These are phyloP conservation scores for Tieghemiomyces parasiticus DNA, from an alignment of 192 early-diverging fungal genomes.

Conservation along the genomic window DNA sequence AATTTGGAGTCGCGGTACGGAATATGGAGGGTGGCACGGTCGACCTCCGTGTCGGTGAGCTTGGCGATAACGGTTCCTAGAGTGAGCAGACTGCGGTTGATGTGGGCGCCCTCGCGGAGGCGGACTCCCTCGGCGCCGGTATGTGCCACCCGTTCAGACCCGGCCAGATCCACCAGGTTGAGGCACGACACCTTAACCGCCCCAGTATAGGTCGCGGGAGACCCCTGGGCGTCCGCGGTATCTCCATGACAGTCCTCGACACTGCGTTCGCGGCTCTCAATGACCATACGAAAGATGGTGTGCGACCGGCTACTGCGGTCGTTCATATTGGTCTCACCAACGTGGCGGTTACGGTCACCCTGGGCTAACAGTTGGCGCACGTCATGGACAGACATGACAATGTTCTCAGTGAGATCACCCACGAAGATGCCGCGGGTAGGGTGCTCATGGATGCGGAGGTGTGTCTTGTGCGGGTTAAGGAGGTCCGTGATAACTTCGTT, in stretches of 20 bases:
- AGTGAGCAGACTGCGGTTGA: constrained; percentile 83
- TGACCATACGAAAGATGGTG: constrained; percentile 87
- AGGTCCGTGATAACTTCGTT: constrained; percentile 88
- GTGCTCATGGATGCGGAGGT: constrained; percentile 83
- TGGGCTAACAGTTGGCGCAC: constrained; percentile 59
- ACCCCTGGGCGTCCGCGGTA: constrained; percentile 19
- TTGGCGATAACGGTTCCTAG: constrained; percentile 88
- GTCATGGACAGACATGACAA: constrained; percentile 35
- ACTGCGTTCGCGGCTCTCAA: constrained; percentile 60
- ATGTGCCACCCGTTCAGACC: constrained; percentile 77
- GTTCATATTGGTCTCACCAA: constrained; percentile 89
- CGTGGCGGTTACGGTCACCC: constrained; percentile 71
- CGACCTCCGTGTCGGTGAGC: constrained; percentile 54
- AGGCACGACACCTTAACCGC: constrained; percentile 34
- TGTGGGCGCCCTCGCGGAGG: constrained; percentile 92
- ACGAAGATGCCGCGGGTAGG: constrained; percentile 45
- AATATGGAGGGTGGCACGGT: constrained; percentile 45
- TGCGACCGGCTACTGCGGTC: constrained; percentile 83
- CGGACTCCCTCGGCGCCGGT: constrained; percentile 60
- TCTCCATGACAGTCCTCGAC: constrained; percentile 13
- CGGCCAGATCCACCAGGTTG: constrained; percentile 95
- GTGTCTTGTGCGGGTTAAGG: constrained; percentile 60
- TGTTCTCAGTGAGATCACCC: constrained; percentile 43
- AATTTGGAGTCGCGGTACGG: constrained; percentile 96
- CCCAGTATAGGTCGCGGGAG: constrained; percentile 22